Evolutionary conservation across 192 early-diverging fungal genomes (phyloP), one percentile per base, ranked within the genome.

Genomic region (Umbelopsis sp.): DNA sequence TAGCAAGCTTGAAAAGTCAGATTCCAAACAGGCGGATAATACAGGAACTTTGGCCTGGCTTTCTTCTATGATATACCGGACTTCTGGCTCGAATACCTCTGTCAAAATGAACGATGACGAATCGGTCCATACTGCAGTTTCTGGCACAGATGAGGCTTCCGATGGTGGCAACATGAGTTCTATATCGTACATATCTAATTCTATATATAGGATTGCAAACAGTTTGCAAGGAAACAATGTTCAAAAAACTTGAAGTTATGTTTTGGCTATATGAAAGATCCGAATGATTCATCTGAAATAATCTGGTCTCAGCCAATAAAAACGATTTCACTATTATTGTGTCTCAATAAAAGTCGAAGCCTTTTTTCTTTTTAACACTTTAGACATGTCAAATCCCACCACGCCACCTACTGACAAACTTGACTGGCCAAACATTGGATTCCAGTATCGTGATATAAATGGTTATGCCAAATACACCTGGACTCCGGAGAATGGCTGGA

Each of bases 391-490:
- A 5, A 62, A 32, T 24, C 54, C 70, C 21, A 73, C 76, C 22
- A 74, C 74, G 21, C 52, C 80, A 50, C 82, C 83, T 36, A 70
- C 74, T 17, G 45, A 78, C 50, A 74, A 74, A 34, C 53, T 92
- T 75, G 83, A 93, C 86, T 93, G 88, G 86, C 62, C 70, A 45
- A 86, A 86, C 65, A 80, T 93, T 29, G 89, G 89, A 25, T 93
- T 93, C 81, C 79, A 86, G 71, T 87, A 85, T 74, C 70, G 85
- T 41, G 82, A 85, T 66, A 87, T 86, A 29, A 90, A 91, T 69
- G 85, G 83, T 8, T 84, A 87, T 76, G 75, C 89, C 70, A 85
- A 84, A 54, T 91, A 90, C 83, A 81, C 80, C 20, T 90, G 84
- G 87, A 80, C 74, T 36, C 78, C 85, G 41, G 85, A 82, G 10